Evolutionary conservation across 1,284 basidiomycete genomes (phyloP).

Genomic region (Trametes sp.): DNA sequence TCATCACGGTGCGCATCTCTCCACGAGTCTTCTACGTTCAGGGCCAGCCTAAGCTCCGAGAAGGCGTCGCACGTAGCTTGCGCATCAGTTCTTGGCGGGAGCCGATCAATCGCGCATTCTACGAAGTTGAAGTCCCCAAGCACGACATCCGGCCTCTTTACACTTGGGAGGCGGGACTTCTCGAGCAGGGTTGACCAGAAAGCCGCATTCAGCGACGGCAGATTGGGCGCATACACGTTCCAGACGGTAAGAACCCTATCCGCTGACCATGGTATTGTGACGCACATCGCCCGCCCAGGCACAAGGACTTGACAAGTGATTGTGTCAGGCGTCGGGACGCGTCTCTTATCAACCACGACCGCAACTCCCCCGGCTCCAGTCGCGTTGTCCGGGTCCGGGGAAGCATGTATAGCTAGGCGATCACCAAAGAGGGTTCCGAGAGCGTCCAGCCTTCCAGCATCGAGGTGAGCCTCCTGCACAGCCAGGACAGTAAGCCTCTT

Average conservation of each 20-base stretch:
- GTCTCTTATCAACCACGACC: neutral
- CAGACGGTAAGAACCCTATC: neutral
- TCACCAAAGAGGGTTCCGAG: neutral
- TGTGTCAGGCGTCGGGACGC: neutral
- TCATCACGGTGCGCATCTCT: neutral
- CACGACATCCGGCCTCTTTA: conserved; percentile 38
- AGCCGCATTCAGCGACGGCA: neutral
- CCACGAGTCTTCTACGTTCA: neutral
- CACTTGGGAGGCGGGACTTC: neutral
- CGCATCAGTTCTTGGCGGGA: conserved; percentile 38
- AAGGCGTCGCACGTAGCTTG: neutral
- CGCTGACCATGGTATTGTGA: neutral
- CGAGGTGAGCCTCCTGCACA: neutral
- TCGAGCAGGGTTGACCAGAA: neutral
- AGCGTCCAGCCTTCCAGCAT: neutral
- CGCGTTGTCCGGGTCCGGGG: neutral
- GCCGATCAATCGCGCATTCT: conserved; percentile 45
- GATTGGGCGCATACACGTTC: neutral
- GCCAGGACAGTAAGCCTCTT: neutral
- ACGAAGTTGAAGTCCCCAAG: conserved; percentile 53
- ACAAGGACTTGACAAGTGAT: neutral
- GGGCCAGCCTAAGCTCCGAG: neutral
- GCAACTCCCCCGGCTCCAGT: neutral
- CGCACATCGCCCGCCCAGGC: neutral
- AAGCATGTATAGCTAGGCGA: neutral